These are phyloP conservation scores for Fusarium graminum DNA, from an alignment of 2,329 filamentous ascomycete species.

Conservation along the genomic window DNA sequence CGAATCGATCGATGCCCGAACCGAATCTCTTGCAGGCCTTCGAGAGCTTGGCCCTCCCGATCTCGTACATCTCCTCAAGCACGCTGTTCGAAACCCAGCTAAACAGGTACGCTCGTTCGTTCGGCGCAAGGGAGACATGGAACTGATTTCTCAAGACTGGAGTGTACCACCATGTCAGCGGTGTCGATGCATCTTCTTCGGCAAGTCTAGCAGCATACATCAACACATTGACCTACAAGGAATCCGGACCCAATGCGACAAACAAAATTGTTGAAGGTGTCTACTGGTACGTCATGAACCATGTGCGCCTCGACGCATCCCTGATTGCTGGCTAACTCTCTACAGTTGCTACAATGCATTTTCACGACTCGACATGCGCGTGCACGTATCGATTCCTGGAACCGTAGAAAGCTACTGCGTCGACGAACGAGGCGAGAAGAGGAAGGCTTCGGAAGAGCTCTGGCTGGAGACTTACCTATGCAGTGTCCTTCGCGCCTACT, in stretches of 20 bases:
- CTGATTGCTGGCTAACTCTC: constrained; percentile 12
- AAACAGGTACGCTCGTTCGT: constrained; percentile 63
- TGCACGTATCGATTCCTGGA: constrained; percentile 96
- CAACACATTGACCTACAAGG: constrained; percentile 94
- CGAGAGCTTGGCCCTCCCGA: constrained; percentile 96
- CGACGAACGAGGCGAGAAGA: constrained; percentile 95
- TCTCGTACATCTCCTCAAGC: constrained; percentile 92
- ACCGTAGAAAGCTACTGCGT: constrained; percentile 98
- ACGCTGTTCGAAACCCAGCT: constrained; percentile 67
- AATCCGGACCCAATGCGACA: constrained; percentile 76
- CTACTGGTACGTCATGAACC: constrained; percentile 77
- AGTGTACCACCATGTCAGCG: constrained; percentile 97
- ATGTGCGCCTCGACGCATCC: constrained; percentile 49
- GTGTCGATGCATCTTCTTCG: constrained; percentile 96
- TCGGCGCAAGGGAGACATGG: constrained; percentile 29
- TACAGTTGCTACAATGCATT: constrained; percentile 96
- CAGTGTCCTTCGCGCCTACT: constrained; percentile 92
- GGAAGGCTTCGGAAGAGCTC: constrained; percentile 90
- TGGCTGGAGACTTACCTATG: constrained; percentile 99
- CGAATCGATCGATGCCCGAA: constrained; percentile 91
- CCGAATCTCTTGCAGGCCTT: constrained; percentile 85
- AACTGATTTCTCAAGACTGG: constrained; percentile 72
- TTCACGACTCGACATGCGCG: constrained; percentile 96
- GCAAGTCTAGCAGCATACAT: constrained; percentile 98
- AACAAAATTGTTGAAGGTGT: constrained; percentile 94